Evolutionary conservation across 164 flowering plant genomes (phyloP).

Genomic region (Stephania yunnanensis): DNA sequence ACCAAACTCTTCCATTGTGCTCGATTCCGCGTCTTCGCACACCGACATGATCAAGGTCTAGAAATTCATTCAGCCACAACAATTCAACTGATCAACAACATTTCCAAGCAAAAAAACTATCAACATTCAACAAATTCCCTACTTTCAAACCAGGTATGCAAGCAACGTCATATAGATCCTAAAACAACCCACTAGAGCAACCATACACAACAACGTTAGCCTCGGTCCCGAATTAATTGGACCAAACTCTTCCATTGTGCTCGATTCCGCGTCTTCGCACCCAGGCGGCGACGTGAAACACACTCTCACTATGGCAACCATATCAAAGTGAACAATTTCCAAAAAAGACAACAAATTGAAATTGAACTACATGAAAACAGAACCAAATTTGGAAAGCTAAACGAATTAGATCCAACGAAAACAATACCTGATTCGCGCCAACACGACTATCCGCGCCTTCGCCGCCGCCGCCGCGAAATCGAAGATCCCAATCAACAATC

Average conservation of each 20-base stretch:
- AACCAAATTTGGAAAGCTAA: not conserved
- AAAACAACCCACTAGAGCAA: not conserved
- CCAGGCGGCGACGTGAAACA: too few species aligned
- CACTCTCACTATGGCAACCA: not conserved
- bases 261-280: too few species aligned
- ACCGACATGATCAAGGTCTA: too few species aligned
- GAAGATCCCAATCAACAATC: not conserved
- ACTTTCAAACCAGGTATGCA: not conserved
- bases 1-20: too few species aligned
- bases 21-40: too few species aligned
- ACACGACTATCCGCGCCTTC: not conserved
- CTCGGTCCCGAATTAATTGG: too few species aligned
- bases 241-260: too few species aligned
- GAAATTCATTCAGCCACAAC: not conserved
- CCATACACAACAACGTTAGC: not conserved
- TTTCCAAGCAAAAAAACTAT: not conserved
- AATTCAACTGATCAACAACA: not conserved
- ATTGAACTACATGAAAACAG: not conserved
- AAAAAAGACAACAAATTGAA: not conserved
- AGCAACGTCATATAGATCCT: not conserved
- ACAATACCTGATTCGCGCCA: not conserved
- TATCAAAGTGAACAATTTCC: not conserved
- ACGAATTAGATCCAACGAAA: not conserved
- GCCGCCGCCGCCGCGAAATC: not conserved
- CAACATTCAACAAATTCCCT: not conserved